Percentiles rank a stretch among this genome's conserved stretches.
These are phyloP conservation scores for Gloeopeniophorella convolvens DNA, from an alignment of 768 basidiomycete species.

Conservation along the genomic window DNA sequence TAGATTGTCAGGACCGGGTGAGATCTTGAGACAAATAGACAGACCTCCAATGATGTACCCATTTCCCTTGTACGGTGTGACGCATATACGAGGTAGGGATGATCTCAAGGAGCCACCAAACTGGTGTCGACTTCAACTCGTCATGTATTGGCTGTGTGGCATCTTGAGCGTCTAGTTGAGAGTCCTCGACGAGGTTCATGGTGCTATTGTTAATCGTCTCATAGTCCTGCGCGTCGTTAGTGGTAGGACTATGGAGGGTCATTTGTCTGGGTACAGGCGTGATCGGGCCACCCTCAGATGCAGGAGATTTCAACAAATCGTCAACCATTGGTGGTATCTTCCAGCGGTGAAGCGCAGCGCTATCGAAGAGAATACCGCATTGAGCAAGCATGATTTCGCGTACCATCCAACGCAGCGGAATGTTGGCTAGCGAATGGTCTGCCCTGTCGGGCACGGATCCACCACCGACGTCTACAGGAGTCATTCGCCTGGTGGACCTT, in stretches of 20 bases:
- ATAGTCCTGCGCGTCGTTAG: background rate
- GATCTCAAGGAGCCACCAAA: conserved; percentile 72
- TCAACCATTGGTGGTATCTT: background rate
- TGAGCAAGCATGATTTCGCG: conserved; percentile 50
- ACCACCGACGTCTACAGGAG: conserved; percentile 26
- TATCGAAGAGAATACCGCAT: conserved; percentile 57
- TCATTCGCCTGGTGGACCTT: no score
- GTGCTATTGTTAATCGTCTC: background rate
- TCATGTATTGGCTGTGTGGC: conserved; percentile 50
- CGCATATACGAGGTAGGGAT: conserved; percentile 46
- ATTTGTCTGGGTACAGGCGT: no score
- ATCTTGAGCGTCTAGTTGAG: conserved; percentile 16
- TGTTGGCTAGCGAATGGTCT: conserved; percentile 43
- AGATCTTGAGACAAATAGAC: conserved; percentile 23
- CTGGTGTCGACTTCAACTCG: conserved; percentile 32
- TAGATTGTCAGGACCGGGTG: no score
- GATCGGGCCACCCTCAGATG: no score
- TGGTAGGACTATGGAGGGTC: no score
- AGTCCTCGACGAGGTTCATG: background rate
- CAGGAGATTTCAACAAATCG: no score
- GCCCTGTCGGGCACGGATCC: background rate
- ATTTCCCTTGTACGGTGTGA: conserved; percentile 49
- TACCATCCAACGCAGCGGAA: conserved; percentile 75
- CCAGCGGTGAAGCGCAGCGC: conserved; percentile 33
- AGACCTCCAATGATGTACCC: conserved; percentile 51